Evolutionary conservation across 1,284 basidiomycete genomes (phyloP).

Genomic region (Psilocybe mexicana): DNA sequence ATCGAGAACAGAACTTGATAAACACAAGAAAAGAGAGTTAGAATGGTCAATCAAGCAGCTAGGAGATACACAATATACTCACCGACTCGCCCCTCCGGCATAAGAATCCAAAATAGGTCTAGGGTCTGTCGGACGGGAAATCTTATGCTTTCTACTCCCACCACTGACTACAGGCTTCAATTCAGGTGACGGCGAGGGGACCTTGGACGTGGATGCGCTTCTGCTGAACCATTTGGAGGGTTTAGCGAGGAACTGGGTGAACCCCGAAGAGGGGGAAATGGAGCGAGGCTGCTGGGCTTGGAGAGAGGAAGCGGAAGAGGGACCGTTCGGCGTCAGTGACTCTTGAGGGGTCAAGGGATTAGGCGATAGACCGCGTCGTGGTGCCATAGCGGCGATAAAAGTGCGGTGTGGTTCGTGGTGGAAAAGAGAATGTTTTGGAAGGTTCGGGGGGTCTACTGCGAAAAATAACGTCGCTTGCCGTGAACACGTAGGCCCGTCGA

Average conservation of each 20-base stretch:
- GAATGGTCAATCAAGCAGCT: background rate
- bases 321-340: conserved; percentile 26
- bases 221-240: conserved; percentile 48
- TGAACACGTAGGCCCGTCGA: conserved; percentile 5
- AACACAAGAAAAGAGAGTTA: conserved; percentile 17
- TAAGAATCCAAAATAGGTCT: conserved; percentile 64
- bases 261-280: conserved; percentile 40
- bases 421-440: conserved; percentile 6
- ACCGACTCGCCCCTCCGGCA: conserved; percentile 35
- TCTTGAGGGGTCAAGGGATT: conserved; percentile 36
- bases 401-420: conserved; percentile 4
- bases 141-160: conserved; percentile 67
- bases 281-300: conserved; percentile 34
- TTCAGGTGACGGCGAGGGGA: conserved; percentile 30
- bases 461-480: background rate
- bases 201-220: conserved; percentile 42
- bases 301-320: conserved; percentile 28
- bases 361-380: conserved; percentile 33
- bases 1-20: conserved; percentile 64
- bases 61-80: conserved; percentile 14
- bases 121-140: conserved; percentile 79
- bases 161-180: conserved; percentile 55
- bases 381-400: conserved; percentile 31
- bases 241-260: conserved; percentile 43
- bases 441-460: background rate